Evolutionary conservation across 768 basidiomycete genomes (phyloP), one percentile per base, ranked within the genome.

Genomic region (Kwoniella botswanensis): DNA sequence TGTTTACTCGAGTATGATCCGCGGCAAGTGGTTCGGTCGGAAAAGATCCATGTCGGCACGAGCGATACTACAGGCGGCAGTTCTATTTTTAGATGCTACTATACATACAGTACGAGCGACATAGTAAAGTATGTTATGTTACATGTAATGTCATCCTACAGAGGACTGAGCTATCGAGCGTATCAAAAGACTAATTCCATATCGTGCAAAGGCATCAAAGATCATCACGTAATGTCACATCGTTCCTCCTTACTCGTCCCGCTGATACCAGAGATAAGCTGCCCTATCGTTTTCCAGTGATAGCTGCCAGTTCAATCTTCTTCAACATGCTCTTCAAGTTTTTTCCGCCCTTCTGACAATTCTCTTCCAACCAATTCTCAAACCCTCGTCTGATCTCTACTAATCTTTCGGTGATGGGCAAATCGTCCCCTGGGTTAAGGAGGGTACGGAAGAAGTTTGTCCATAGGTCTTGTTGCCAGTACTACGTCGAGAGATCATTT

Each of bases 391-490:
- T 86, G 13, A 98, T 73, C 35, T 70, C 85, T 1, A 80, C 86
- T 63, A 98, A 82, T 82, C 92, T 90, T 59, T 89, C 87, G 61
- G 87, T 88, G 44, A 98, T 86, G 0, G 96, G 96, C 54, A 98
- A 81, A 17, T 86, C 81, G 18, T 88, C 87, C 15, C 87, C 86
- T 1, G 97, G 91, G 83, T 98, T 98, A 68, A 99, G 89, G 66
- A 98, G 84, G 35, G 91, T 73, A 76, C 95, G 91, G 81, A 99
- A 98, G 55, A 97, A 78, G 64, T 87, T 84, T 43, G 85, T 90
- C 93, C 97, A 96, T 24, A 96, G 83, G 24, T 92, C 91, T 56
- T 86, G 88, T 84, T 98, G 94, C 93, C 97, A 98, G 83, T 99
- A 99, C 70, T 97, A 87, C 81, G 17, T 10, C 22, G 29, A 65